These are phyloP conservation scores for Stachybotrys echinatus DNA, from an alignment of 2,329 filamentous ascomycete genomes.

Conservation along the genomic window DNA sequence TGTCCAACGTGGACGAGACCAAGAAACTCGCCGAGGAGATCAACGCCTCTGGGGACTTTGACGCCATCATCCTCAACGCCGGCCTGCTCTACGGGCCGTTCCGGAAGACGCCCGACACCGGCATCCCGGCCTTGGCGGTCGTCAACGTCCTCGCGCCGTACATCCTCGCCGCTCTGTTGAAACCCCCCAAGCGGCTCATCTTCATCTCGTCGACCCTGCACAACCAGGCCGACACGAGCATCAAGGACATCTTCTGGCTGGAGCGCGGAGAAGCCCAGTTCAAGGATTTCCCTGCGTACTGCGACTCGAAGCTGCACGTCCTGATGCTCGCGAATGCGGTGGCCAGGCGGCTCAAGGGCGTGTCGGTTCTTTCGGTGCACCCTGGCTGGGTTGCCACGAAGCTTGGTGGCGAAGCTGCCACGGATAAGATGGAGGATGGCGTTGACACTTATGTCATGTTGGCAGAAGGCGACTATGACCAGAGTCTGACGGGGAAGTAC, in stretches of 20 bases:
- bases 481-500: too few species aligned
- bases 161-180: constrained; percentile 13
- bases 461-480: too few species aligned
- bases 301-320: constrained; percentile 13
- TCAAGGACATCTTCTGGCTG: constrained; percentile 14
- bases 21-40: constrained; percentile 13
- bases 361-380: constrained; percentile 12
- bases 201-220: constrained; percentile 13
- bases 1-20: constrained; percentile 12
- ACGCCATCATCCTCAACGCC: constrained; percentile 13
- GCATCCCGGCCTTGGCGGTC: constrained; percentile 11
- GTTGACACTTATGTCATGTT: too few species aligned
- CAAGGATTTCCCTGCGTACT: constrained; percentile 13
- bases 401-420: too few species aligned
- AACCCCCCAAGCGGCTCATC: constrained; percentile 11
- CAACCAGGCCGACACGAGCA: constrained; percentile 7
- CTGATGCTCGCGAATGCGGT: constrained; percentile 14
- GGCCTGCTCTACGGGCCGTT: constrained; percentile 11
- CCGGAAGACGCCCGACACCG: constrained; percentile 11
- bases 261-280: constrained; percentile 10
- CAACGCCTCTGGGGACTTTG: constrained; percentile 13
- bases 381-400: too few species aligned
- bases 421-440: too few species aligned
- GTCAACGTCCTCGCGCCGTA: constrained; percentile 16
- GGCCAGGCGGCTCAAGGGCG: constrained; percentile 10